A percentile compares a stretch with the other conserved stretches of the same genome.
Evolutionary conservation across 495 filamentous ascomycete species (phyloP).

Genomic region (Penicillium taxi): DNA sequence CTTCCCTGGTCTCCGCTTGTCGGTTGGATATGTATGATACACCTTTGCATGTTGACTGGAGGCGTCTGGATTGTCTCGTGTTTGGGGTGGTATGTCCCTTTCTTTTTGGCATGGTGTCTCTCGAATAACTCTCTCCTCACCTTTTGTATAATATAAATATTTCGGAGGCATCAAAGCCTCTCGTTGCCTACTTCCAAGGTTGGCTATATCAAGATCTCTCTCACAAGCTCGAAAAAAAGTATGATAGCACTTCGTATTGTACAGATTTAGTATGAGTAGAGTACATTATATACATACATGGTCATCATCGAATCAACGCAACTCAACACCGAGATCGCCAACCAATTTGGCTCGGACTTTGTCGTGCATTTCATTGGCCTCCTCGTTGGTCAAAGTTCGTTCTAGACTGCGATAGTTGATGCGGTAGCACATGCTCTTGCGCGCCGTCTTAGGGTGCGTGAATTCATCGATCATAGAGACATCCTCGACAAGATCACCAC

Average conservation of each 20-base stretch:
- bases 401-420: slow-evolving; percentile 89
- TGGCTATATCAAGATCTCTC: neutral
- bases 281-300: slow-evolving; percentile 14
- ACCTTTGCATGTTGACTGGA: slow-evolving; percentile 27
- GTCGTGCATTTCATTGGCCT: slow-evolving; percentile 69
- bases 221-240: neutral
- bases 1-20: slow-evolving; percentile 20
- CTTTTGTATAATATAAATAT: slow-evolving; percentile 28
- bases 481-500: slow-evolving; percentile 78
- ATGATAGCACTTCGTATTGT: slow-evolving; percentile 10
- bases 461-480: slow-evolving; percentile 79
- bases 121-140: slow-evolving; percentile 30
- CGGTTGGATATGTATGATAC: slow-evolving; percentile 38
- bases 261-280: slow-evolving; percentile 11
- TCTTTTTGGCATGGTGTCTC: slow-evolving; percentile 17
- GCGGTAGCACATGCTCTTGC: slow-evolving; percentile 82
- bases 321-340: slow-evolving; percentile 65
- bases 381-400: slow-evolving; percentile 72
- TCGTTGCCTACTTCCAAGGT: no score
- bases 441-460: slow-evolving; percentile 73
- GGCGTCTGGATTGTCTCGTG: slow-evolving; percentile 32
- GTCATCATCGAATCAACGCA: slow-evolving; percentile 47
- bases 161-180: neutral
- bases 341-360: slow-evolving; percentile 54
- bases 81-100: slow-evolving; percentile 15